Evolutionary conservation across 805 yeast species (phyloP).

Genomic region (Candida insectalens): DNA sequence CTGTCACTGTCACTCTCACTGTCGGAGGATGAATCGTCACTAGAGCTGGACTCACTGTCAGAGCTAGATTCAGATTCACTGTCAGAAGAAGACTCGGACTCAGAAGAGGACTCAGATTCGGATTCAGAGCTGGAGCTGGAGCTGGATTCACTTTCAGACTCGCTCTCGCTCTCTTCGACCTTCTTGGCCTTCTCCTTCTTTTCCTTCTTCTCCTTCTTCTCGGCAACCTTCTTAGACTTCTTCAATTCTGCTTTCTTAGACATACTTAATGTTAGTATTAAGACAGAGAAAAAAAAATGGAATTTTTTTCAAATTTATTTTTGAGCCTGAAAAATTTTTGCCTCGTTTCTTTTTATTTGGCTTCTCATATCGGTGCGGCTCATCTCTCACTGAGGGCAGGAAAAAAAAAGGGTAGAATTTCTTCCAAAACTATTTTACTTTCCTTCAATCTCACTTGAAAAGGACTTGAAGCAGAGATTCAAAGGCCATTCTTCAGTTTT

Average conservation of each 20-base stretch:
- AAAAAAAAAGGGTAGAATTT: too few relatives aligned
- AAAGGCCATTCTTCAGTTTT: too few relatives aligned
- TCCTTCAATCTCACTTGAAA: too few relatives aligned
- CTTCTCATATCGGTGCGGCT: too few relatives aligned
- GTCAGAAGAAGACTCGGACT: conserved; percentile 15
- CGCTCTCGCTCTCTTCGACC: conserved; percentile 16
- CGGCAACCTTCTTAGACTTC: conserved; percentile 10
- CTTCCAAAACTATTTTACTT: too few relatives aligned
- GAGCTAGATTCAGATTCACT: conserved; percentile 10
- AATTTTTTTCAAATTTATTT: conserved; percentile 1
- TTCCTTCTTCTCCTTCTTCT: conserved; percentile 15
- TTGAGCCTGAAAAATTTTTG: conserved; percentile 2
- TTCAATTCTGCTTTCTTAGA: conserved; percentile 19
- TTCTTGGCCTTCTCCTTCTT: conserved; percentile 13
- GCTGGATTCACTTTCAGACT: conserved; percentile 14
- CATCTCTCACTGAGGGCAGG: too few relatives aligned
- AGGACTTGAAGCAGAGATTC: too few relatives aligned
- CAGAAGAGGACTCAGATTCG: conserved; percentile 7
- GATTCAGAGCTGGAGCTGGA: conserved; percentile 16
- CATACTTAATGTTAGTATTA: conserved; percentile 9
- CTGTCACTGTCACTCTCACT: conserved; percentile 19
- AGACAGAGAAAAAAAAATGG: background rate
- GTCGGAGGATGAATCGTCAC: conserved; percentile 14
- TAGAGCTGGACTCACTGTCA: conserved; percentile 15
- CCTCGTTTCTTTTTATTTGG: conserved; percentile 1